phyloP scores from a whole-genome alignment of 1,284 basidiomycete species.

The Apiotrichum akiyoshidainum region DNA sequence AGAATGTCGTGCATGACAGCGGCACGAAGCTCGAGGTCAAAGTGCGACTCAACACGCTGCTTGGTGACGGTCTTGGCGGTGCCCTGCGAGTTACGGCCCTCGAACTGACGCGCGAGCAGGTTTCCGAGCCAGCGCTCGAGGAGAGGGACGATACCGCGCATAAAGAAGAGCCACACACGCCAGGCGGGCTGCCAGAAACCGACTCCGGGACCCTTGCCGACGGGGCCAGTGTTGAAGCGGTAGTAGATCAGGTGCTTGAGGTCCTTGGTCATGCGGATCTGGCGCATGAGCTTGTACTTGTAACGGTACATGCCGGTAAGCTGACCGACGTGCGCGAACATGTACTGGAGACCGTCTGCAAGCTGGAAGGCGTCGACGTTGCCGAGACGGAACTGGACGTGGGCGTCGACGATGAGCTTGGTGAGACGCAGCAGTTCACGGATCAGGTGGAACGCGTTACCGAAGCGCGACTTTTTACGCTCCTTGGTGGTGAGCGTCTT shows the following conservation, averaged over 20 bases:
- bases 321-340: slow-evolving; percentile 95
- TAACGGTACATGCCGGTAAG: slow-evolving; percentile 97
- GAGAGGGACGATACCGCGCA: slow-evolving; percentile 96
- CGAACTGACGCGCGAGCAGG: slow-evolving; percentile 94
- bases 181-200: slow-evolving; percentile 99
- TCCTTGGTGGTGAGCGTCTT: slow-evolving; percentile 99
- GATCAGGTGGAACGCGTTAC: slow-evolving; percentile 95
- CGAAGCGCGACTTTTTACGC: slow-evolving; percentile 98
- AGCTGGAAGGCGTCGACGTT: slow-evolving; percentile 99
- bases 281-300: slow-evolving; percentile 97
- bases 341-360: slow-evolving; percentile 96
- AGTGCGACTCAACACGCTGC: slow-evolving; percentile 97
- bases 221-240: slow-evolving; percentile 94
- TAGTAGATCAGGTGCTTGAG: slow-evolving; percentile 83
- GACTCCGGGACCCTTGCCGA: slow-evolving; percentile 97
- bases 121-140: slow-evolving; percentile 98
- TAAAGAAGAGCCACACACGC: slow-evolving; percentile 99
- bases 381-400: slow-evolving; percentile 97
- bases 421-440: slow-evolving; percentile 96
- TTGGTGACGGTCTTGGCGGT: slow-evolving; percentile 96
- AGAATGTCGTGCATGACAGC: slow-evolving; percentile 99
- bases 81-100: slow-evolving; percentile 93
- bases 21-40: slow-evolving; percentile 93
- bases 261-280: slow-evolving; percentile 99
- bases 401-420: slow-evolving; percentile 96